phyloP scores from a whole-genome alignment of 2,329 filamentous ascomycete species.

The Aquanectria penicillioides region DNA sequence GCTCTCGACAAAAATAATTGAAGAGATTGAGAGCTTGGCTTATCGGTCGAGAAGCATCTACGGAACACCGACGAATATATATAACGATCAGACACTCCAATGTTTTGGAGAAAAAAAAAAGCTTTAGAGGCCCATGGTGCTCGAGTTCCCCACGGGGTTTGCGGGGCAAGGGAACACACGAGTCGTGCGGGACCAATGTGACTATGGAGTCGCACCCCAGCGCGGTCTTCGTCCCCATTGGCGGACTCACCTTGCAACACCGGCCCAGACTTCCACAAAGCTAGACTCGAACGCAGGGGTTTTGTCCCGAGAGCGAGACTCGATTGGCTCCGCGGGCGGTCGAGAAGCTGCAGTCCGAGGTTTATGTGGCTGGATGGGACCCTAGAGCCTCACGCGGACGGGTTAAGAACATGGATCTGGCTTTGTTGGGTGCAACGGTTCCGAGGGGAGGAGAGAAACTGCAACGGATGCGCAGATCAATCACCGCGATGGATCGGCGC shows the following conservation, averaged over 20 bases:
- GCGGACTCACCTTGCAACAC: background rate
- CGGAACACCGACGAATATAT: no score
- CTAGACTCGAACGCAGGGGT: background rate
- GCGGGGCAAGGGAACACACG: constrained; percentile 1
- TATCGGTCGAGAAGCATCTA: no score
- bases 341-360: no score
- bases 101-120: background rate
- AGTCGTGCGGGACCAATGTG: background rate
- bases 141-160: constrained; percentile 9
- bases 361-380: no score
- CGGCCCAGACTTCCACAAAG: background rate
- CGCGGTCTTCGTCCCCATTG: constrained; percentile 12
- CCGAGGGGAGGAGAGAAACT: no score
- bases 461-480: no score
- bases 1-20: no score
- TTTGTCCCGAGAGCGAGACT: background rate
- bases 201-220: constrained; percentile 1
- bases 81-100: background rate
- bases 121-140: background rate
- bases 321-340: background rate
- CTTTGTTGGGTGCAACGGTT: no score
- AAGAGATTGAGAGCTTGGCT: no score
- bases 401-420: no score
- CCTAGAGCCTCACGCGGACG: no score
- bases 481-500: no score